These are phyloP conservation scores for Lasiodiplodia hormozganensis DNA, from an alignment of 2,329 filamentous ascomycete species.

Conservation along the genomic window DNA sequence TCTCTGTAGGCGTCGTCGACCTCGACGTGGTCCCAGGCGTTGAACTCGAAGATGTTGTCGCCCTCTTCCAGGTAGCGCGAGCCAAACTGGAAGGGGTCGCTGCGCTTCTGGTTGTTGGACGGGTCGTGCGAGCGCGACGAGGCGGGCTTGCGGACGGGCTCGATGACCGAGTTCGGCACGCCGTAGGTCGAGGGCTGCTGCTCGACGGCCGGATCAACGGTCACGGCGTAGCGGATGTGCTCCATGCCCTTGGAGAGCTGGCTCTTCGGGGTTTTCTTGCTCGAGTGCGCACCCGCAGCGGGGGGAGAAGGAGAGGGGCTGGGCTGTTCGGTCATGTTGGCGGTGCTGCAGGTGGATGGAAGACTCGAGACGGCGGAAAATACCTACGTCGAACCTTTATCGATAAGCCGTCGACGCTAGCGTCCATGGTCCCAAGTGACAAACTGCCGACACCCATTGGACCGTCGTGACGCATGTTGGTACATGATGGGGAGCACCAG, in stretches of 20 bases:
- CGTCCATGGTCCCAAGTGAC: background rate
- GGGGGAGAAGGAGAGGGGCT: background rate
- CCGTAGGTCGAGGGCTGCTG: conserved; percentile 50
- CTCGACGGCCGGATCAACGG: conserved; percentile 44
- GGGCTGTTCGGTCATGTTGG: conserved; percentile 12
- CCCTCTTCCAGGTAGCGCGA: conserved; percentile 82
- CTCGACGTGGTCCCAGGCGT: conserved; percentile 98
- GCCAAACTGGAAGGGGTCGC: conserved; percentile 94
- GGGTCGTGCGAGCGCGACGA: conserved; percentile 73
- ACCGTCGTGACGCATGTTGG: conserved; percentile 12
- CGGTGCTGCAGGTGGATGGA: background rate
- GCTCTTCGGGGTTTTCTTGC: conserved; percentile 41
- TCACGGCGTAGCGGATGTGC: conserved; percentile 59
- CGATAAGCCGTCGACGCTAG: conserved; percentile 6
- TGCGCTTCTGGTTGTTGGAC: conserved; percentile 80
- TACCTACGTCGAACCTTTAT: conserved; percentile 16
- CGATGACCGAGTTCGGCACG: conserved; percentile 52
- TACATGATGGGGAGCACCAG: conserved; percentile 23
- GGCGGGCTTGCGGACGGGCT: conserved; percentile 52
- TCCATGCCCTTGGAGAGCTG: conserved; percentile 61
- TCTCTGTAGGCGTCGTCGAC: conserved; percentile 87
- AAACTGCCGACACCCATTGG: conserved; percentile 18
- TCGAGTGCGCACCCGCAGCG: background rate
- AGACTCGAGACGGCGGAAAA: background rate
- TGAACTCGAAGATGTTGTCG: conserved; percentile 95